Percentiles rank a stretch among this genome's conserved stretches.
These are phyloP conservation scores for Elymus sibiricus DNA, from an alignment of 176 grass and related monocot genomes.

Conservation along the genomic window DNA sequence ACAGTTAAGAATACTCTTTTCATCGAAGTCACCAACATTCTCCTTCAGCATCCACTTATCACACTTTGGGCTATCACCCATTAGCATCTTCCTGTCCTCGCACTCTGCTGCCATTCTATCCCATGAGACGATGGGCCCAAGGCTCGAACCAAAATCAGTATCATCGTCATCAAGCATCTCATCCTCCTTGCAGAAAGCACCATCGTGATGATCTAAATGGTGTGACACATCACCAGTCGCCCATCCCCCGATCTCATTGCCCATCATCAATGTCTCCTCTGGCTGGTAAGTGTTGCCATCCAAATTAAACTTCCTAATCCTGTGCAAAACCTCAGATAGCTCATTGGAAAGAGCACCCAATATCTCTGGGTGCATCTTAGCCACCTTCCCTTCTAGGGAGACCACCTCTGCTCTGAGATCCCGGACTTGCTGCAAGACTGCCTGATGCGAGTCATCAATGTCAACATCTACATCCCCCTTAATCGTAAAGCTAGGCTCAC, in stretches of 20 bases:
- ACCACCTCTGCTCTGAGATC: conserved; percentile 65
- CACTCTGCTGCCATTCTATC: conserved; percentile 78
- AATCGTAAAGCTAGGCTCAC: conserved; percentile 46
- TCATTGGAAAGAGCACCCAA: conserved; percentile 56
- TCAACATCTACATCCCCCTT: conserved; percentile 52
- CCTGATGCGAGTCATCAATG: conserved; percentile 51
- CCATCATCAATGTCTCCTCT: conserved; percentile 58
- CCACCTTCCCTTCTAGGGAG: conserved; percentile 67
- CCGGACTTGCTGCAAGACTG: conserved; percentile 67
- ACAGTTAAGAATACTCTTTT: conserved; percentile 89
- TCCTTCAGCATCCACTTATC: conserved; percentile 97
- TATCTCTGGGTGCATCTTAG: conserved; percentile 66
- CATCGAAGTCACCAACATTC: conserved; percentile 76
- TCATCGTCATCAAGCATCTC: conserved; percentile 93
- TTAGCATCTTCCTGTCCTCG: conserved; percentile 74
- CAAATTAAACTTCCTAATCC: conserved; percentile 74
- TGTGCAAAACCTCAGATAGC: conserved; percentile 68
- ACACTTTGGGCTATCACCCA: conserved; percentile 74
- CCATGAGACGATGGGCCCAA: conserved; percentile 87
- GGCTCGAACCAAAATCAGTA: conserved; percentile 79
- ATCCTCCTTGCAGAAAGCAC: conserved; percentile 75
- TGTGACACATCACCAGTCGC: conserved; percentile 35
- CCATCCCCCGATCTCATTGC: conserved; percentile 60
- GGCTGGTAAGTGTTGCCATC: conserved; percentile 48
- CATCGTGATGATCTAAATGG: conserved; percentile 60